Evolutionary conservation across 2,329 filamentous ascomycete genomes (phyloP).

Genomic region (Aspergillus pseudotamarii): DNA sequence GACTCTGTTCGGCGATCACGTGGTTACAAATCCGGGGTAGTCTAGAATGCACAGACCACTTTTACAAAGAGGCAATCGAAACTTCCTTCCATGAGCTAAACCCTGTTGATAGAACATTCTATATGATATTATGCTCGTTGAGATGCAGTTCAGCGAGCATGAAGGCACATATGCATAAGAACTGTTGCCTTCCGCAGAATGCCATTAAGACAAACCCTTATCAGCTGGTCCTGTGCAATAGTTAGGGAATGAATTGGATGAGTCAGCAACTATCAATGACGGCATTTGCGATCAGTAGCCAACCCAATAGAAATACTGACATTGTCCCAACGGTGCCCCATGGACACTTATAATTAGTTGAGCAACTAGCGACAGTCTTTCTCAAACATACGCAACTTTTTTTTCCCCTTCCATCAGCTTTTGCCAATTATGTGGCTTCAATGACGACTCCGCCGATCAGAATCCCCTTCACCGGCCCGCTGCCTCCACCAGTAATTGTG

Average conservation of each 20-base stretch:
- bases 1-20: conserved; percentile 13
- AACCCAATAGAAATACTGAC: not conserved
- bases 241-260: not conserved
- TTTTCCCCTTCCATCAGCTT: not conserved
- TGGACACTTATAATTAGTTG: not conserved
- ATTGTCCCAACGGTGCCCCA: not conserved
- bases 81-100: not conserved
- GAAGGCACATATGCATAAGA: not conserved
- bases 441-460: conserved; percentile 77
- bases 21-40: conserved; percentile 13
- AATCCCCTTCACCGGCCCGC: conserved; percentile 85
- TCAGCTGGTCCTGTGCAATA: not conserved
- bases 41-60: not conserved
- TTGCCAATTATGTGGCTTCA: conserved; percentile 37
- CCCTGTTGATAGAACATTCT: not conserved
- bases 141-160: not conserved
- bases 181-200: not conserved
- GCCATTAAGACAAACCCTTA: not conserved
- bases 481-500: conserved; percentile 74
- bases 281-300: not conserved
- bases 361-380: not conserved
- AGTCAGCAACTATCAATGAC: conserved; percentile 1
- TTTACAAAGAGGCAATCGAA: not conserved
- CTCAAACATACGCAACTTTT: not conserved
- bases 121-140: not conserved